These are phyloP conservation scores for Tuber borchii DNA, from an alignment of 495 filamentous ascomycete genomes.

Conservation along the genomic window DNA sequence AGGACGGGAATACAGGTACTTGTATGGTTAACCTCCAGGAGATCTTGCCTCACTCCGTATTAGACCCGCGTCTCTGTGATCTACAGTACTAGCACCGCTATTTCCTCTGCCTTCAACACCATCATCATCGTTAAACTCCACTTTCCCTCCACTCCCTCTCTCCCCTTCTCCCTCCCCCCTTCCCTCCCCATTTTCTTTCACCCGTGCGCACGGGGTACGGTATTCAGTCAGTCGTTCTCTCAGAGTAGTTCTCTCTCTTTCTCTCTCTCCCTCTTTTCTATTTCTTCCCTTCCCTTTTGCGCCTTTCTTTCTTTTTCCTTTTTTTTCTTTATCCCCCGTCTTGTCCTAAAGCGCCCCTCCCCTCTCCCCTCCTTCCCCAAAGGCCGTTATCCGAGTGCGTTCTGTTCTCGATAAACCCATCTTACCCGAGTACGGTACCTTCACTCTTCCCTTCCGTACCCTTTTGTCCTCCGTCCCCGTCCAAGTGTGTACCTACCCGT, in stretches of 20 bases:
- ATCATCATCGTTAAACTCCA: conserved; percentile 1
- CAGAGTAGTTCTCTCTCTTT: conserved; percentile 7
- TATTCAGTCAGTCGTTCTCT: neutral
- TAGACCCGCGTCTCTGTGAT: neutral
- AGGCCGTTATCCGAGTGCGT: conserved; percentile 10
- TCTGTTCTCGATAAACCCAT: conserved; percentile 15
- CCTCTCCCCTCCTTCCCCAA: conserved; percentile 11
- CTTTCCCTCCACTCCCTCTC: conserved; percentile 3
- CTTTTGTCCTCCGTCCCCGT: neutral
- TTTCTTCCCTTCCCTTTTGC: conserved; percentile 22
- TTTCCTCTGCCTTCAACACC: neutral
- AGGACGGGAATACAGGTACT: neutral
- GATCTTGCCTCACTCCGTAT: neutral
- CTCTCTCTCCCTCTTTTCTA: conserved; percentile 13
- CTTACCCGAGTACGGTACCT: conserved; percentile 13
- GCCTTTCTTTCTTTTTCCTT: conserved; percentile 5
- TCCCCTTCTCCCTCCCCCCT: neutral
- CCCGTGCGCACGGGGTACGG: conserved; percentile 17
- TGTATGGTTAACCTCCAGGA: neutral
- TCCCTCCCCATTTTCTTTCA: conserved; percentile 23
- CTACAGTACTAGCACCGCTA: neutral
- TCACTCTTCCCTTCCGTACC: conserved; percentile 19
- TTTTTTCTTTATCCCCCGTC: neutral
- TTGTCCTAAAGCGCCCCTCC: conserved; percentile 7
- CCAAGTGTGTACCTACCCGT: conserved; percentile 18